Evolutionary conservation across 371 early-diverging fungal species (phyloP), one percentile per base, ranked within the genome.

Genomic region (Saksenaea oblongispora): DNA sequence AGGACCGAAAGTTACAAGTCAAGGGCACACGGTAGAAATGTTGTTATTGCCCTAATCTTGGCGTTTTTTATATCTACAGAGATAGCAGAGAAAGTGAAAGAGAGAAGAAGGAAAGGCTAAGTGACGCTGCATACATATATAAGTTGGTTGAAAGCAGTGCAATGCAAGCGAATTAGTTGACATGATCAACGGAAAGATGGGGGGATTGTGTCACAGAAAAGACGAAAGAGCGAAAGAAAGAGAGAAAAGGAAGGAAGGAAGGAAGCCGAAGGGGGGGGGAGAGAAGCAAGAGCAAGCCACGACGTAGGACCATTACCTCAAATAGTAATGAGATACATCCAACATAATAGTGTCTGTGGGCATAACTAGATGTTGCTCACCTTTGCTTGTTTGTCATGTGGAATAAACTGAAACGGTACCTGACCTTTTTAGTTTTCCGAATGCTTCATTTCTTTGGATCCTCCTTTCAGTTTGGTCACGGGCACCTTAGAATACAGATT

Each of bases 1-100:
- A 67, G 24, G 71, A 75, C 41, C 64, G 75, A 58, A 58, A 55
- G 14, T 74, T 68, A 9, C 66, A 59, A 5, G 24, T 70, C 13
- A 69, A 62, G 14, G 73, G 73, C 54, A 65, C 1, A 53, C 0
- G 5, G 22, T 26, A 14, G 34, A 56, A 42, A 11, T 24, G 22
- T 14, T 9, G 47, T 31, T 36, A 15, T 15, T 31, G 34, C 54
- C 15, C 35, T 62, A 22, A 41, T 13, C 36, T 47, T 22, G 51
- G 15, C 22, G 22, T 47, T 51, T 60, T 18, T 60, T 51, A 44
- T 41, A 13, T 26, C 24, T 9, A 31, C 26, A 1, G 8, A 44
- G 44, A 56, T 8, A 47, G 22, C n/a, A n/a, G 11, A 39, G 39
- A 39, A 39, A 39, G 39, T 5, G 15, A 39, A 31, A 31, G 31